A percentile compares a stretch with the other conserved stretches of the same genome.
Conservation (phyloP, 768 basidiomycete genomes). For the Crucibulum laeve region DNA sequence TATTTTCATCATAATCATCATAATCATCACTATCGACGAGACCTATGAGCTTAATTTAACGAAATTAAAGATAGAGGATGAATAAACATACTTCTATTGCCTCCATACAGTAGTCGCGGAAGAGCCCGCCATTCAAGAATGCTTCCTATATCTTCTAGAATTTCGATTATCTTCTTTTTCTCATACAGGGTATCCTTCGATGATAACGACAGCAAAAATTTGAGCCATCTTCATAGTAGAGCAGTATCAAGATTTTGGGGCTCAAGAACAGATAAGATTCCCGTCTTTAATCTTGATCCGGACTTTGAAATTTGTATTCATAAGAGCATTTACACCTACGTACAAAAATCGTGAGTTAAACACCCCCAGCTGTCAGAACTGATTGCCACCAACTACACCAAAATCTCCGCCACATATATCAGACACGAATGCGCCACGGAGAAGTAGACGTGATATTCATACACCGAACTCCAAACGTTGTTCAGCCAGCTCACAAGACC, state of each 20-base stretch:
- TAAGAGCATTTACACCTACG: constrained; percentile 52
- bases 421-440: constrained; percentile 39
- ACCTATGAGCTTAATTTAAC: constrained; percentile 1
- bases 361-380: neutral
- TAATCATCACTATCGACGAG: constrained; percentile 1
- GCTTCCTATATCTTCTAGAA: constrained; percentile 44
- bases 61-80: constrained; percentile 3
- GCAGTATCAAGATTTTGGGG: no score
- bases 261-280: no score
- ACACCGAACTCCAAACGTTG: constrained; percentile 46
- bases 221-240: no score
- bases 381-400: constrained; percentile 5
- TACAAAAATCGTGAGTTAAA: constrained; percentile 24
- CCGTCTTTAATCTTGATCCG: no score
- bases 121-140: constrained; percentile 38
- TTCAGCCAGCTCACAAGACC: constrained; percentile 40
- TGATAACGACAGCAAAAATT: no score
- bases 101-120: constrained; percentile 38
- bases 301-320: constrained; percentile 41
- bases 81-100: constrained; percentile 14
- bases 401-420: constrained; percentile 26
- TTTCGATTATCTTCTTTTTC: constrained; percentile 27
- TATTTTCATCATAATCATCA: no score
- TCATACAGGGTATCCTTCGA: constrained; percentile 19
- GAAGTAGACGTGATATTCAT: constrained; percentile 41